A percentile compares a stretch with the other conserved stretches of the same genome.
phyloP scores from a whole-genome alignment of 2,329 filamentous ascomycete species.

The Diaporthe citriasiana region DNA sequence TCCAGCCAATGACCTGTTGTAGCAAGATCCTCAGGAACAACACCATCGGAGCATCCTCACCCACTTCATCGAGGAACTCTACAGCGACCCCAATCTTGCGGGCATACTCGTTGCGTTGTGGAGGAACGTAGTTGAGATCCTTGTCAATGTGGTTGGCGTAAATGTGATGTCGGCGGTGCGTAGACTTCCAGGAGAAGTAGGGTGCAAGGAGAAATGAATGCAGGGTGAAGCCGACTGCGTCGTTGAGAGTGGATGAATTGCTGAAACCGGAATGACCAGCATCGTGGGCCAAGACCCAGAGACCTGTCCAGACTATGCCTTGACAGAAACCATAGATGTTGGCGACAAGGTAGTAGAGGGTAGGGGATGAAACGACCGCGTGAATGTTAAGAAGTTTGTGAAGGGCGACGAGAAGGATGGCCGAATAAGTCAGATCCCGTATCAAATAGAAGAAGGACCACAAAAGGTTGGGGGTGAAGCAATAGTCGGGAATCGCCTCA shows the following conservation, averaged over 20 bases:
- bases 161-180: slow-evolving; percentile 77
- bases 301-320: slow-evolving; percentile 70
- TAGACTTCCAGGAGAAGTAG: slow-evolving; percentile 81
- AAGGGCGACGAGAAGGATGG: background rate
- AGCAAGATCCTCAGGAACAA: slow-evolving; percentile 66
- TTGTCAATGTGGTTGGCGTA: slow-evolving; percentile 77
- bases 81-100: slow-evolving; percentile 58
- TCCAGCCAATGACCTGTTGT: slow-evolving; percentile 77
- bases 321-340: slow-evolving; percentile 72
- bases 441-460: slow-evolving; percentile 17
- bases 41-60: slow-evolving; percentile 74
- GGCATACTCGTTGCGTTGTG: slow-evolving; percentile 54
- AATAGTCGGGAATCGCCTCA: slow-evolving; percentile 97
- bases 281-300: slow-evolving; percentile 80
- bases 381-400: background rate
- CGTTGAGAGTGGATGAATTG: slow-evolving; percentile 68
- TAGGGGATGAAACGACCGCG: background rate
- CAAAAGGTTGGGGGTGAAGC: slow-evolving; percentile 66
- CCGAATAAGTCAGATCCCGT: slow-evolving; percentile 8
- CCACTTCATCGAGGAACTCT: slow-evolving; percentile 58
- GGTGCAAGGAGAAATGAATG: slow-evolving; percentile 77
- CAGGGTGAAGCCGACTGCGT: slow-evolving; percentile 72
- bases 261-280: slow-evolving; percentile 79
- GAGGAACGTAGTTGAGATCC: slow-evolving; percentile 76
- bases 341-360: slow-evolving; percentile 2